Evolutionary conservation across 2,329 filamentous ascomycete species (phyloP).

Genomic region (Talaromyces funiculosus): DNA sequence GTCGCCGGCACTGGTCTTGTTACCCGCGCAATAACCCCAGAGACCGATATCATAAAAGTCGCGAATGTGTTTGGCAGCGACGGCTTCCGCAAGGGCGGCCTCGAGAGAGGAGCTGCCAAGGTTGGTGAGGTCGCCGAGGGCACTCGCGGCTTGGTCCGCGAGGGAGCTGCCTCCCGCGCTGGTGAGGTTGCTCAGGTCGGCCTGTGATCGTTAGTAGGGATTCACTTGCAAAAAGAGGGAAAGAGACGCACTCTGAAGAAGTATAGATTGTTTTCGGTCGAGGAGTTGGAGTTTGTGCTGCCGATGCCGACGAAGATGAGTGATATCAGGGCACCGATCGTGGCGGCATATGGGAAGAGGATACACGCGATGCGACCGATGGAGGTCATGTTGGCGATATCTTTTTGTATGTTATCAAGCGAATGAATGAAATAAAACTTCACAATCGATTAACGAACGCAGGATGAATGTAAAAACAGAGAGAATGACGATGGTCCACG

Average conservation of each 20-base stretch:
- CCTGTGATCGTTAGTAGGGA: conserved; percentile 21
- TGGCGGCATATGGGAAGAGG: conserved; percentile 76
- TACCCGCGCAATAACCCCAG: conserved; percentile 77
- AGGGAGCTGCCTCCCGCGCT: conserved; percentile 36
- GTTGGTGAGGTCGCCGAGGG: conserved; percentile 21
- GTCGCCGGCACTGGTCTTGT: conserved; percentile 48
- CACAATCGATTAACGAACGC: background rate
- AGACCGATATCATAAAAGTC: conserved; percentile 77
- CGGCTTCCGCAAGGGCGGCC: conserved; percentile 30
- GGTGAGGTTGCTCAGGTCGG: conserved; percentile 59
- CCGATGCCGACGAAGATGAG: conserved; percentile 54
- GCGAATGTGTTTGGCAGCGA: conserved; percentile 54
- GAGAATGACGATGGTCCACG: background rate
- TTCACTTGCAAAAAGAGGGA: too few relatives aligned
- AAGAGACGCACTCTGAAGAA: conserved; percentile 43
- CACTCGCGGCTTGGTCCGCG: background rate
- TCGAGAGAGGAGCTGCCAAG: conserved; percentile 3
- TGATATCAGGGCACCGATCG: conserved; percentile 69
- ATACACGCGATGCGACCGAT: conserved; percentile 80
- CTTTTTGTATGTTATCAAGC: background rate
- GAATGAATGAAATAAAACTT: background rate
- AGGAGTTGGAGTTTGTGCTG: conserved; percentile 48
- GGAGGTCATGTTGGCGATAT: conserved; percentile 53
- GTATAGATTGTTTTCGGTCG: conserved; percentile 48
- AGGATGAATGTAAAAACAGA: background rate